Evolutionary conservation across 495 filamentous ascomycete species (phyloP).

Genomic region (Xylaria palmicola): DNA sequence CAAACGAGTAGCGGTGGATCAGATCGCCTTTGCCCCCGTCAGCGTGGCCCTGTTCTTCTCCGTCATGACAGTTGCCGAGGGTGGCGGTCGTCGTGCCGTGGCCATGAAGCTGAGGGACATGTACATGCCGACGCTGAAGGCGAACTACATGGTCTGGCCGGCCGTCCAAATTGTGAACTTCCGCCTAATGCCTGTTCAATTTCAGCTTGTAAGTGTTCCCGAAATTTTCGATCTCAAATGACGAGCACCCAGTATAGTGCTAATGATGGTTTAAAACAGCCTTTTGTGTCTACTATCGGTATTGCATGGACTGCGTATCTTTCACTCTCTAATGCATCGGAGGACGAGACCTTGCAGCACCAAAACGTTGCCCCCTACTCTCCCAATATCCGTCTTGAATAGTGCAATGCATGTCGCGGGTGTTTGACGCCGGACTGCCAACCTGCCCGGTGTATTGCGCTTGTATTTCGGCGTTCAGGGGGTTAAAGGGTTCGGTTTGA

Average conservation of each 20-base stretch:
- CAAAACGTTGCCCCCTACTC: slow-evolving; percentile 29
- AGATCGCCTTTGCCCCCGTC: slow-evolving; percentile 91
- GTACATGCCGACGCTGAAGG: slow-evolving; percentile 90
- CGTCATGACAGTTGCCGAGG: slow-evolving; percentile 95
- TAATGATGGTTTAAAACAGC: slow-evolving; percentile 50
- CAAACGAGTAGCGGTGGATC: slow-evolving; percentile 89
- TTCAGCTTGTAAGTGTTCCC: slow-evolving; percentile 79
- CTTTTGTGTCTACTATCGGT: slow-evolving; percentile 93
- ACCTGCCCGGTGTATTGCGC: neutral
- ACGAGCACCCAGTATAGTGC: slow-evolving; percentile 1
- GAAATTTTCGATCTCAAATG: neutral
- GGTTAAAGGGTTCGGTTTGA: neutral
- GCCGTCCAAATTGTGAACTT: slow-evolving; percentile 97
- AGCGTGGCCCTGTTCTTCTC: slow-evolving; percentile 90
- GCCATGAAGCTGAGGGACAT: slow-evolving; percentile 86
- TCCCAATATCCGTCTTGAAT: slow-evolving; percentile 32
- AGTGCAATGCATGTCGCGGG: neutral
- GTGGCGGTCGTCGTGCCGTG: slow-evolving; percentile 79
- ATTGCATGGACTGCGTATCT: slow-evolving; percentile 99
- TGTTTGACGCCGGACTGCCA: neutral
- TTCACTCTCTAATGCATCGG: slow-evolving; percentile 86
- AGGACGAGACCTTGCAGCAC: slow-evolving; percentile 48
- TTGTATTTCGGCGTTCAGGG: slow-evolving; percentile 3
- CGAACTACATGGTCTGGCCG: slow-evolving; percentile 96
- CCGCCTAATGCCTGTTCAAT: slow-evolving; percentile 88